Base-by-base conservation (phyloP, 2,329 filamentous ascomycete genomes). In the Fusarium sp. region DNA sequence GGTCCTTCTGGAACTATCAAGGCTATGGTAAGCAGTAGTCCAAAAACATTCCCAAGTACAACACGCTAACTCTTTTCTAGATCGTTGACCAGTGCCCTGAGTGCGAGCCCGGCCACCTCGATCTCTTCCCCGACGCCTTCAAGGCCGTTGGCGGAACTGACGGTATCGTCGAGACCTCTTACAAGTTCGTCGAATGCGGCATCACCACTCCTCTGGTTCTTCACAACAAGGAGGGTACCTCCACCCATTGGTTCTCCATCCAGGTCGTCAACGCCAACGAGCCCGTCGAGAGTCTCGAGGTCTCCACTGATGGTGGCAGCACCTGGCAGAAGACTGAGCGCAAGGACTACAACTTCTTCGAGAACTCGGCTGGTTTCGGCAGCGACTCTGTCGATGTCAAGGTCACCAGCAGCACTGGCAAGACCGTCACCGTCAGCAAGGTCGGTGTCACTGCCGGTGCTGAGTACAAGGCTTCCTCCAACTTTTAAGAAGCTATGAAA, bases 181-280 rank as follows among this genome's bases (percentile, higher is more conserved):
- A 80, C 70, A 74, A 74, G 15, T 75, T 78, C 47, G 79, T 82
- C 33, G 63, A 75, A 22, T 84, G 82, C 67, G 80, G 79, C 54
- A 83, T 84, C 75, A 76, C 76, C 3, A 75, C 77, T 4, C 80
- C 83, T 5, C 74, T 84, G 6, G 64, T 77, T n/a, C 77, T 84
- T 10, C 80, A 80, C 71, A 83, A 81, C 77, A 84, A 84, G 76
- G 76, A 75, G 17, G 82, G 82, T 11, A 80, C 81, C 6, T 83
- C 80, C 7, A 50, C 69, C n/a, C 77, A 79, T 73, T 84, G 80
- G 81, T 79, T 77, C 71, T 76, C 75, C 43, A 79, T 80, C 83
- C 89, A 92, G 76, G 88, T 91, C 43, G 82, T 89, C 72, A 91
- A 91, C 77, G 80, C 86, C 72, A 89, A 89, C 75, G 81, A 86